phyloP scores from a whole-genome alignment of 306 rosid species.

The Fragaria iinumae region DNA sequence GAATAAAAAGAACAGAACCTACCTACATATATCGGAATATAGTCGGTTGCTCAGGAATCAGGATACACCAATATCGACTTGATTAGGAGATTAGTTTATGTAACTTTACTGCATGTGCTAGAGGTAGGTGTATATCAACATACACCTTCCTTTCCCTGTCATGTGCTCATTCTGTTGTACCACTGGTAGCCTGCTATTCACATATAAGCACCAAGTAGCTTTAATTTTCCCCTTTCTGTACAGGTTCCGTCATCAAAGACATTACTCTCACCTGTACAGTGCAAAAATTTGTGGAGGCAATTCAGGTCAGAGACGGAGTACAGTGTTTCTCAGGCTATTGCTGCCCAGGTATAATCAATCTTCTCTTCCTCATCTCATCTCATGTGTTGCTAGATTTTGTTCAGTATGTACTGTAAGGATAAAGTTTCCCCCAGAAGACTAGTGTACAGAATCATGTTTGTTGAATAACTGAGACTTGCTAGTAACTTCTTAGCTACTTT shows the following conservation, averaged over 20 bases:
- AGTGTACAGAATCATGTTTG: background rate
- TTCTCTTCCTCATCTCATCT: background rate
- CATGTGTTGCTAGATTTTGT: slow-evolving; percentile 6
- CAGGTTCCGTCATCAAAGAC: slow-evolving; percentile 77
- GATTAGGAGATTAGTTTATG: background rate
- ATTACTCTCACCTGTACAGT: slow-evolving; percentile 91
- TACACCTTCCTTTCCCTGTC: background rate
- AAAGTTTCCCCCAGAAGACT: background rate
- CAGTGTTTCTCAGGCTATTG: slow-evolving; percentile 91
- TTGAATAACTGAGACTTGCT: background rate
- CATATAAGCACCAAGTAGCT: slow-evolving; percentile 16
- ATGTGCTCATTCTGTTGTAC: slow-evolving; percentile 18
- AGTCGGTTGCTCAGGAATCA: background rate
- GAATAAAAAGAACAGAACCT: background rate
- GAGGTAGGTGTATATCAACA: background rate
- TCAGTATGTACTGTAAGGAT: background rate
- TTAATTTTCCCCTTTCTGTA: slow-evolving; percentile 1
- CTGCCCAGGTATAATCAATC: slow-evolving; percentile 75
- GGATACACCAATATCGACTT: background rate
- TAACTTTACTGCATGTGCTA: background rate
- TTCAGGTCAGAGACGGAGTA: slow-evolving; percentile 91
- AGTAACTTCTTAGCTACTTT: background rate
- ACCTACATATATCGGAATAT: background rate
- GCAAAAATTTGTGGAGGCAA: slow-evolving; percentile 96
- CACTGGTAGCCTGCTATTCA: slow-evolving; percentile 8